A percentile compares a stretch with the other conserved stretches of the same genome.
phyloP scores from a whole-genome alignment of 2,329 filamentous ascomycete species.

The Parascedosporium putredinis region DNA sequence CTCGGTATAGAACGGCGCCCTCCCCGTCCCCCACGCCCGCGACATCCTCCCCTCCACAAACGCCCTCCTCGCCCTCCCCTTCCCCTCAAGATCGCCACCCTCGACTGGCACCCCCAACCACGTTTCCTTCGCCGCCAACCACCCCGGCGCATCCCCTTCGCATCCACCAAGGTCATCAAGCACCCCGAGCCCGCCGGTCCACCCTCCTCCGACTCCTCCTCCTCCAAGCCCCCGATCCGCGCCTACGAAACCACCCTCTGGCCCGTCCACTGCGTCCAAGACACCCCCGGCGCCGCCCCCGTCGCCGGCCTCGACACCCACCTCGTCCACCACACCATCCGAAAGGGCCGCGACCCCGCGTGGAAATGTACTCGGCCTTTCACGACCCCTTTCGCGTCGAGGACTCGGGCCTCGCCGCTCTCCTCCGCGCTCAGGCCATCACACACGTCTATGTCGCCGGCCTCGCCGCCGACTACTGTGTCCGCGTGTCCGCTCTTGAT shows the following conservation, averaged over 20 bases:
- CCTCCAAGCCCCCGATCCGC: too few species aligned
- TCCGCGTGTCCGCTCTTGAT: constrained; percentile 71
- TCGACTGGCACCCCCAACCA: constrained; percentile 82
- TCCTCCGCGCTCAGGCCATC: constrained; percentile 46
- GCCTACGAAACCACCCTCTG: constrained; percentile 63
- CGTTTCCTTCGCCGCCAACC: constrained; percentile 81
- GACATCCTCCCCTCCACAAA: constrained; percentile 64
- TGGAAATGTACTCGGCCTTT: constrained; percentile 95
- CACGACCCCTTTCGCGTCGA: constrained; percentile 63
- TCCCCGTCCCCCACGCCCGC: constrained; percentile 68
- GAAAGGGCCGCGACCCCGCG: constrained; percentile 65
- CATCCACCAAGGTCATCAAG: constrained; percentile 49
- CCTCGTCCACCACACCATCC: constrained; percentile 54
- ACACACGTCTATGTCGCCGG: constrained; percentile 76
- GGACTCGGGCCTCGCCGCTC: constrained; percentile 51
- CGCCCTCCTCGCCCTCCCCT: constrained; percentile 59
- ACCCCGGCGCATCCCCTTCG: constrained; percentile 59
- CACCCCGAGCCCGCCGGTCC: too few species aligned
- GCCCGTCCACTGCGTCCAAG: constrained; percentile 82
- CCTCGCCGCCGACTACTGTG: constrained; percentile 82
- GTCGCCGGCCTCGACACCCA: constrained; percentile 56
- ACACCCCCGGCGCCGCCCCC: constrained; percentile 60
- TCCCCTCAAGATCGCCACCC: constrained; percentile 72
- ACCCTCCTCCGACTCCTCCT: constrained; percentile 41
- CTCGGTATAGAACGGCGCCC: constrained; percentile 57